phyloP scores from a whole-genome alignment of 345 rosid genomes.

The Eutrema yunnanense region DNA sequence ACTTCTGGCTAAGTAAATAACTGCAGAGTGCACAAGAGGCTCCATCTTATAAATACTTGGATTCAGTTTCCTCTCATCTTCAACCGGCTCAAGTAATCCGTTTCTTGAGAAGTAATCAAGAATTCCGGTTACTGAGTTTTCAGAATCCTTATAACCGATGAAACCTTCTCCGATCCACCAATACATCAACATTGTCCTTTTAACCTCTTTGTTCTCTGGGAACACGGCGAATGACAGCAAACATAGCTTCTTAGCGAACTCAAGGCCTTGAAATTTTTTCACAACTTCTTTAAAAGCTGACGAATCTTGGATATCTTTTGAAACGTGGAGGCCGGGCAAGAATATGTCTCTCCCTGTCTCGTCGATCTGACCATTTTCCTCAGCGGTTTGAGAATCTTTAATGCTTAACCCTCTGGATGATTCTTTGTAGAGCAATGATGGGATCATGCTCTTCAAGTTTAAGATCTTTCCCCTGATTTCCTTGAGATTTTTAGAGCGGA shows the following conservation, averaged over 20 bases:
- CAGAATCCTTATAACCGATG: neutral
- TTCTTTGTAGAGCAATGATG: constrained; percentile 19
- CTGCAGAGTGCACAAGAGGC: constrained; percentile 37
- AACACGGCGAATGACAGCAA: constrained; percentile 44
- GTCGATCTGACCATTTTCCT: neutral
- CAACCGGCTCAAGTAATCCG: constrained; percentile 32
- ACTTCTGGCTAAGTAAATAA: constrained; percentile 19
- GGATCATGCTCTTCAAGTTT: constrained; percentile 23
- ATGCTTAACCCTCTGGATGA: constrained; percentile 1
- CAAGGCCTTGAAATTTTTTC: constrained; percentile 21
- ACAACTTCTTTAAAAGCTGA: constrained; percentile 20
- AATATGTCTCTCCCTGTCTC: constrained; percentile 1
- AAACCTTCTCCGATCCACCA: constrained; percentile 62
- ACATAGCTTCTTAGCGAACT: constrained; percentile 11
- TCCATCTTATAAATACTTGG: constrained; percentile 34
- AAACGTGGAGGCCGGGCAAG: constrained; percentile 20
- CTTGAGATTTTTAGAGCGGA: neutral
- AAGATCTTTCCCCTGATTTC: constrained; percentile 26
- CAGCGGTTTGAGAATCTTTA: neutral
- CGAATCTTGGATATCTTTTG: neutral
- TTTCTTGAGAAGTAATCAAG: constrained; percentile 17
- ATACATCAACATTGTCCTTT: constrained; percentile 38
- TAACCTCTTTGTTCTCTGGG: constrained; percentile 38
- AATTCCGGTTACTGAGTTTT: neutral
- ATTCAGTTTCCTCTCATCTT: constrained; percentile 20